Conservation (phyloP, 371 early-diverging fungal species). For the Apophysomyces sp. region DNA sequence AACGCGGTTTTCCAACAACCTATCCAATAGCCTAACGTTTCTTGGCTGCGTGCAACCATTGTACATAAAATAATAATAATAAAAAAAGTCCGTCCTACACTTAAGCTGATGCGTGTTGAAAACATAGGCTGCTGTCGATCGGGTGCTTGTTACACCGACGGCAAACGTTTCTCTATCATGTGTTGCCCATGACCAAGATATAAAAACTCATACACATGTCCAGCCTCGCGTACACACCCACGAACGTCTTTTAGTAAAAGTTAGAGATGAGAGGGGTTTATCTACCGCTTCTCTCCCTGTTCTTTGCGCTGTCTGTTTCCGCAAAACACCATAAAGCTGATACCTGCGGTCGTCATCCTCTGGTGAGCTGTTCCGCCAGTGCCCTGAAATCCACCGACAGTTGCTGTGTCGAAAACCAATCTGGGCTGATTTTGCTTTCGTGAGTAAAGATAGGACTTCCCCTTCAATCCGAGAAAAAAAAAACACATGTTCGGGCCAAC, state of each 20-base stretch:
- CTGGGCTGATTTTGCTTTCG: conserved; percentile 9
- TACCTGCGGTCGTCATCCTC: neutral
- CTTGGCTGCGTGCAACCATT: neutral
- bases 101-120: neutral
- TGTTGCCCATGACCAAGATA: too few relatives aligned
- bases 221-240: too few relatives aligned
- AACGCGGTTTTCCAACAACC: neutral
- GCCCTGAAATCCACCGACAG: conserved; percentile 8
- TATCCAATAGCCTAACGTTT: neutral
- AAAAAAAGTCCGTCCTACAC: neutral
- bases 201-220: too few relatives aligned
- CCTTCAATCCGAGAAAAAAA: too few relatives aligned
- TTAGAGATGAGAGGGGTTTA: neutral
- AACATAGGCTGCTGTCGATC: neutral
- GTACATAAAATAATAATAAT: neutral
- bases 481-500: too few relatives aligned
- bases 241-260: too few relatives aligned
- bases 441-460: neutral
- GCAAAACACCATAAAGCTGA: neutral
- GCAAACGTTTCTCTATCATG: too few relatives aligned
- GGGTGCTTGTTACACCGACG: neutral
- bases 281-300: neutral
- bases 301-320: neutral
- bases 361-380: neutral
- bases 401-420: conserved; percentile 19